Evolutionary conservation across 2,329 filamentous ascomycete species (phyloP).

Genomic region (Xylaria hypoxylon): DNA sequence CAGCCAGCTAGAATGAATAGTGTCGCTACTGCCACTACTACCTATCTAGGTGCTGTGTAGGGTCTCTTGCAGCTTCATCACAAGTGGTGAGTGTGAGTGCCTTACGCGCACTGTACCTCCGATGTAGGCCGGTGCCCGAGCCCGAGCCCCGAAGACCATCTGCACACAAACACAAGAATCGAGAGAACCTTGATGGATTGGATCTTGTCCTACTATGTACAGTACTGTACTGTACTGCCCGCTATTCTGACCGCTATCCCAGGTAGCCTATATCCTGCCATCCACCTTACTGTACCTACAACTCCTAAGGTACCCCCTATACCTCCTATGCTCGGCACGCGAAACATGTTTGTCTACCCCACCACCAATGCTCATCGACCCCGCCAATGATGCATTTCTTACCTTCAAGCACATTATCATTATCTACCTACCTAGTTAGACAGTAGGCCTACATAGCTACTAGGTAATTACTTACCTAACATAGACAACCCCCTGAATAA

Average conservation of each 20-base stretch:
- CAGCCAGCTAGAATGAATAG: not conserved
- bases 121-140: not conserved
- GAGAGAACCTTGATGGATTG: constrained; percentile 7
- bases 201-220: not conserved
- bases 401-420: constrained; percentile 11
- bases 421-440: not conserved
- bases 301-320: no score
- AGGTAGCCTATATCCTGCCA: no score
- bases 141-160: no score
- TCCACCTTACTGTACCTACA: constrained; percentile 8
- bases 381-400: constrained; percentile 21
- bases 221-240: not conserved
- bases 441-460: not conserved
- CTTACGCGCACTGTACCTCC: constrained; percentile 3
- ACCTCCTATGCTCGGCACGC: not conserved
- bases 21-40: no score
- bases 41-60: not conserved
- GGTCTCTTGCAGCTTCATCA: not conserved
- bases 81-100: not conserved
- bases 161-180: not conserved
- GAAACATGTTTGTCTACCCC: constrained; percentile 9
- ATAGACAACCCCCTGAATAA: not conserved
- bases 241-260: not conserved
- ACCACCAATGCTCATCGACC: constrained; percentile 20
- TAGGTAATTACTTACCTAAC: not conserved